Evolutionary conservation across 2,329 filamentous ascomycete species (phyloP).

Genomic region (Colletotrichum sp.): DNA sequence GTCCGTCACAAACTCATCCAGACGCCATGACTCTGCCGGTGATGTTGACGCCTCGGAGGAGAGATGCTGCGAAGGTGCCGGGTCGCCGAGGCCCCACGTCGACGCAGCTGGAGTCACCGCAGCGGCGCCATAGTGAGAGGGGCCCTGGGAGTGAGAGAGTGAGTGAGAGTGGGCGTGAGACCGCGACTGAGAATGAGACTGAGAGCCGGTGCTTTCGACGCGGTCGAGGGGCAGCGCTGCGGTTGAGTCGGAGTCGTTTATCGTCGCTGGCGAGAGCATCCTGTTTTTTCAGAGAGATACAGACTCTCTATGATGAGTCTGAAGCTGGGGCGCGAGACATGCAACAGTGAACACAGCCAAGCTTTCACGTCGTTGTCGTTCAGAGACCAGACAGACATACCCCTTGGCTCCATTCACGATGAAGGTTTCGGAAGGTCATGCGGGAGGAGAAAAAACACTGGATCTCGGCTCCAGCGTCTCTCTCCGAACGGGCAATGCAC

Average conservation of each 20-base stretch:
- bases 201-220: background rate
- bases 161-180: background rate
- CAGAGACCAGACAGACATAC: background rate
- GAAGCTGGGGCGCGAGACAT: background rate
- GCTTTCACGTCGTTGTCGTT: background rate
- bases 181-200: background rate
- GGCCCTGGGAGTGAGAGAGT: background rate
- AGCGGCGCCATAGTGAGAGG: background rate
- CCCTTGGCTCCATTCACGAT: background rate
- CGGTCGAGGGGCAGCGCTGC: background rate
- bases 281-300: background rate
- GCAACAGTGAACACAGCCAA: background rate
- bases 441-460: background rate
- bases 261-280: conserved; percentile 2
- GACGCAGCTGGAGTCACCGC: background rate
- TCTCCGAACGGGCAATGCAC: background rate
- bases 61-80: conserved; percentile 12
- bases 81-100: conserved; percentile 3
- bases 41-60: conserved; percentile 24
- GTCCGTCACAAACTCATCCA: conserved; percentile 40
- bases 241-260: background rate
- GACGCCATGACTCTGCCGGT: conserved; percentile 32
- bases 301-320: background rate
- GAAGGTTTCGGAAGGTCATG: conserved; percentile 14
- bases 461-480: background rate